phyloP scores from a whole-genome alignment of 768 basidiomycete species.

The Lactarius pseudohatsudake region DNA sequence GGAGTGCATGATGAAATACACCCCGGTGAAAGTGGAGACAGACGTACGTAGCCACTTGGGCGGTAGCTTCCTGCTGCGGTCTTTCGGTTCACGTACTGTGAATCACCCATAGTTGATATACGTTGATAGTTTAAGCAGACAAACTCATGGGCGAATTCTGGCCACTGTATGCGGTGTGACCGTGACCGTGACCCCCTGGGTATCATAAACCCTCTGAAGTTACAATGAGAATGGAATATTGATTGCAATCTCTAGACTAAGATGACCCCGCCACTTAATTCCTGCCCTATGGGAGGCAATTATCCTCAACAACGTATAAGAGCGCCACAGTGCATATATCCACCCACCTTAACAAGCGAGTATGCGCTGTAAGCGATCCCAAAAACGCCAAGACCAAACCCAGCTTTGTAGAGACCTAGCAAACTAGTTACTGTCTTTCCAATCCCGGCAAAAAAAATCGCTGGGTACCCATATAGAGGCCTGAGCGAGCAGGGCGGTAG shows the following conservation, averaged over 20 bases:
- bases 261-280: slow-evolving; percentile 3
- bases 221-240: slow-evolving; percentile 9
- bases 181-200: neutral
- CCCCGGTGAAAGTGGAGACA: neutral
- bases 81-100: slow-evolving; percentile 43
- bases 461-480: slow-evolving; percentile 60
- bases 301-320: neutral
- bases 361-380: slow-evolving; percentile 53
- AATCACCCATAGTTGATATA: slow-evolving; percentile 24
- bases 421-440: slow-evolving; percentile 11
- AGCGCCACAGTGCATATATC: neutral
- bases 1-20: neutral
- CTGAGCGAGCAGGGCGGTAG: slow-evolving; percentile 59
- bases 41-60: slow-evolving; percentile 52
- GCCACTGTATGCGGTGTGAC: neutral
- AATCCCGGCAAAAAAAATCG: neutral
- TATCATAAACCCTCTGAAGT: neutral
- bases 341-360: slow-evolving; percentile 43
- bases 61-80: slow-evolving; percentile 51
- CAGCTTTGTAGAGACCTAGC: slow-evolving; percentile 53
- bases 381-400: slow-evolving; percentile 54
- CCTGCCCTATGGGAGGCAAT: slow-evolving; percentile 12
- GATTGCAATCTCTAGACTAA: slow-evolving; percentile 11
- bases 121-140: neutral
- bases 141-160: neutral